Evolutionary conservation across 2,329 filamentous ascomycete genomes (phyloP).

Genomic region (Sporothrix sp.): DNA sequence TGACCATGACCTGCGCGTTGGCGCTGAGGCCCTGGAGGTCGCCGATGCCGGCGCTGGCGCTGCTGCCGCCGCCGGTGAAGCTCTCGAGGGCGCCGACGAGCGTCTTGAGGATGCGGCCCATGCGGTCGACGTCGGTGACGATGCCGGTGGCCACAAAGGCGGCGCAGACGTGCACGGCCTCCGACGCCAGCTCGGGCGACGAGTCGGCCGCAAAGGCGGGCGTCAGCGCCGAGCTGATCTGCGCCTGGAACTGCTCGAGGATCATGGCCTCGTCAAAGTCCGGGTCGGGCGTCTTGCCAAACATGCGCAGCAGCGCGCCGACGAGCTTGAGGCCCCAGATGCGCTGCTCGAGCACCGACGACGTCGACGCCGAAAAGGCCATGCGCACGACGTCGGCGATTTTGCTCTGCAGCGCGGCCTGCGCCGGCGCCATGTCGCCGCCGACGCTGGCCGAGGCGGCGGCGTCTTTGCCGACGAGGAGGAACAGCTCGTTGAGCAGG

Average conservation of each 20-base stretch:
- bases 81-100: constrained; percentile 85
- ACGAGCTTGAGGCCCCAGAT: constrained; percentile 91
- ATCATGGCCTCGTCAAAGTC: constrained; percentile 97
- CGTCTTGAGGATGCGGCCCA: constrained; percentile 94
- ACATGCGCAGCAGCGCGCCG: constrained; percentile 87
- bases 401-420: constrained; percentile 67
- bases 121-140: constrained; percentile 94
- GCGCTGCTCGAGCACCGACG: constrained; percentile 78
- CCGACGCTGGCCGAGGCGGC: constrained; percentile 57
- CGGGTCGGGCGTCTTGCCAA: constrained; percentile 88
- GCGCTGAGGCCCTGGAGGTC: constrained; percentile 88
- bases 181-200: constrained; percentile 87
- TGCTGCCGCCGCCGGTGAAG: constrained; percentile 61
- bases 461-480: constrained; percentile 68
- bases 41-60: constrained; percentile 75
- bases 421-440: constrained; percentile 49
- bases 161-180: constrained; percentile 96
- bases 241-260: constrained; percentile 94
- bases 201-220: constrained; percentile 94
- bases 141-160: constrained; percentile 96
- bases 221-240: constrained; percentile 92
- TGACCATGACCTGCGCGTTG: constrained; percentile 97
- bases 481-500: constrained; percentile 74
- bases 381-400: constrained; percentile 92
- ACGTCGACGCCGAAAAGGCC: constrained; percentile 94